These are phyloP conservation scores for Cylindrotheca fusiformis DNA, from an alignment of 108 stramenopile genomes.

Conservation along the genomic window DNA sequence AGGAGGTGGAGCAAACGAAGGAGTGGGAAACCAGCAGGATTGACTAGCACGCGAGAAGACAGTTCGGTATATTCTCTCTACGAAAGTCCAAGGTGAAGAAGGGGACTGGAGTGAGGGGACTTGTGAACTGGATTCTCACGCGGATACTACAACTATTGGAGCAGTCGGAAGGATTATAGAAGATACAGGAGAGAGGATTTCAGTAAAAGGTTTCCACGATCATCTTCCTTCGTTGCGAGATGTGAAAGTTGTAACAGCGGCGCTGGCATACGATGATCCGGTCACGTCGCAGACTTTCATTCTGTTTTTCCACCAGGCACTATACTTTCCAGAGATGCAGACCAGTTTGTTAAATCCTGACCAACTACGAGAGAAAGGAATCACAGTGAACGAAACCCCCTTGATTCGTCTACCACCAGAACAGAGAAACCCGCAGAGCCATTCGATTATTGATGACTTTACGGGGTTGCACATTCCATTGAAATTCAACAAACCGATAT, in stretches of 20 bases:
- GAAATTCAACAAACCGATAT: background rate
- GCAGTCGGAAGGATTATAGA: background rate
- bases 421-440: background rate
- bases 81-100: no score
- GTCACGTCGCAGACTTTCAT: no score
- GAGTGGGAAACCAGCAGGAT: no score
- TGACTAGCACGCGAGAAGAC: no score
- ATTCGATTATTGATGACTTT: no score
- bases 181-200: background rate
- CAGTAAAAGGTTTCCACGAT: background rate
- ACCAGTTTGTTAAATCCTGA: constrained; percentile 24
- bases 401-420: constrained; percentile 1
- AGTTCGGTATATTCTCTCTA: no score
- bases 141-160: constrained; percentile 29
- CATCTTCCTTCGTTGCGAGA: background rate
- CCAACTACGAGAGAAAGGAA: no score
- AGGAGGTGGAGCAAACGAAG: no score
- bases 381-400: constrained; percentile 25
- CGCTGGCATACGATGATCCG: no score
- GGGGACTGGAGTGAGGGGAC: no score
- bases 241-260: no score
- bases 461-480: no score
- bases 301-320: constrained; percentile 23
- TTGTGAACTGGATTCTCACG: constrained; percentile 45
- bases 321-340: constrained; percentile 28